phyloP scores from a whole-genome alignment of 164 flowering plant genomes.

The Dillenia turbinata region DNA sequence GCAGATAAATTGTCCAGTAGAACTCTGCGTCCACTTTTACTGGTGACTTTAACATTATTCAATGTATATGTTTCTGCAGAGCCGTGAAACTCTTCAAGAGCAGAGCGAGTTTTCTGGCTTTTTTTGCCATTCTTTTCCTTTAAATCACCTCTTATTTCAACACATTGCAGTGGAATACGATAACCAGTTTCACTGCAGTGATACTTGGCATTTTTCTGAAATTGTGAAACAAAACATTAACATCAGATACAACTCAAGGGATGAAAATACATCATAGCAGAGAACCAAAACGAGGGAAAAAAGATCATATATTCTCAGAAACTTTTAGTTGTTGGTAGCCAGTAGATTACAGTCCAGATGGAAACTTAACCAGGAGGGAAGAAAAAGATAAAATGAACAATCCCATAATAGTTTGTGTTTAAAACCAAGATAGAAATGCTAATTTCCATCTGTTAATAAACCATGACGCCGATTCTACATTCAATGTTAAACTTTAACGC shows the following conservation, averaged over 20 bases:
- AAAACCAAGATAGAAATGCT: no score
- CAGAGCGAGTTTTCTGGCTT: slow-evolving; percentile 35
- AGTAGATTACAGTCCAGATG: no score
- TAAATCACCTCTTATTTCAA: slow-evolving; percentile 26
- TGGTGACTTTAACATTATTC: slow-evolving; percentile 11
- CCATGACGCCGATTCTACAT: no score
- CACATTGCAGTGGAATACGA: slow-evolving; percentile 78
- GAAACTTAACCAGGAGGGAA: no score
- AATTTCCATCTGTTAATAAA: no score
- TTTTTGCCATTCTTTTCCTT: slow-evolving; percentile 25
- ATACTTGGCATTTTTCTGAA: slow-evolving; percentile 63
- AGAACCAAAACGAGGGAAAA: neutral
- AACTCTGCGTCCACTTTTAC: slow-evolving; percentile 30
- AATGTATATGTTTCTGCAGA: slow-evolving; percentile 10
- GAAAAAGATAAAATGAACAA: no score
- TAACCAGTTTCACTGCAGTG: slow-evolving; percentile 97
- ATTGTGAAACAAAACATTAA: neutral
- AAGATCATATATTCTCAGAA: no score
- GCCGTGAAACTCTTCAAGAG: slow-evolving; percentile 25
- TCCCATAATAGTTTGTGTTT: no score
- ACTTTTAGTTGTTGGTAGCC: no score
- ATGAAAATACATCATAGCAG: neutral
- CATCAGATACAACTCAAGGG: no score
- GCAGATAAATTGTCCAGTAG: slow-evolving; percentile 36
- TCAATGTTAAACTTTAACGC: no score